phyloP scores from a whole-genome alignment of 257 asterid genomes.

The Osmanthus fragrans region DNA sequence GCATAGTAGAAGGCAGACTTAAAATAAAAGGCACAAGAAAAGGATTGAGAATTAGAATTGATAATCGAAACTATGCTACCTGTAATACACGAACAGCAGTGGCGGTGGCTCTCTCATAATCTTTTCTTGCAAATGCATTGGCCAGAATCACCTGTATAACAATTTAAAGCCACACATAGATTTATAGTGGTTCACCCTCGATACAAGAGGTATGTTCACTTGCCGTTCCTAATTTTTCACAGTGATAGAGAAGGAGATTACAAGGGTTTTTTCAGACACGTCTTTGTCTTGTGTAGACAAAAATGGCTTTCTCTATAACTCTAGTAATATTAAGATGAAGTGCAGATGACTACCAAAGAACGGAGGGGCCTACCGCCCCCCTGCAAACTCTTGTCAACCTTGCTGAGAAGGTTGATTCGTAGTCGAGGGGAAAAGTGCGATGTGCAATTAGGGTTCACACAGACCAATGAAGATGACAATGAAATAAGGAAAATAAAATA shows the following conservation, averaged over 20 bases:
- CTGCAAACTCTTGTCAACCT: not conserved
- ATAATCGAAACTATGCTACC: constrained; percentile 22
- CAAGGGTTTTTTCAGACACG: not conserved
- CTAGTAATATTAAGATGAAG: too few species aligned
- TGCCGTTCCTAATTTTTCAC: too few species aligned
- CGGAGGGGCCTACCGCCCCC: not conserved
- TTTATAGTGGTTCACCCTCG: too few species aligned
- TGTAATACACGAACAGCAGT: constrained; percentile 48
- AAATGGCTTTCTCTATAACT: too few species aligned
- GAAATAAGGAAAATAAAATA: not conserved
- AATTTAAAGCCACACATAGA: not conserved
- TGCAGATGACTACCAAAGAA: too few species aligned
- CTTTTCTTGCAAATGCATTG: constrained; percentile 48
- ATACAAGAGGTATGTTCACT: too few species aligned
- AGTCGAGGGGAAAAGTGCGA: not conserved
- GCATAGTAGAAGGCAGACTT: not conserved
- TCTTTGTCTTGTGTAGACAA: too few species aligned
- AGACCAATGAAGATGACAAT: not conserved
- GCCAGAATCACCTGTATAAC: constrained; percentile 45
- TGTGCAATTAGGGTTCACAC: not conserved
- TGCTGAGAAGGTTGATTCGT: not conserved
- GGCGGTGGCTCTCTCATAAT: constrained; percentile 29
- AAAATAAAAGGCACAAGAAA: not conserved
- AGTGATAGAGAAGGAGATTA: not conserved
- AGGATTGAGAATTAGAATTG: not conserved